These are phyloP conservation scores for Blastomyces gilchristii DNA, from an alignment of 2,329 filamentous ascomycete genomes.

Conservation along the genomic window DNA sequence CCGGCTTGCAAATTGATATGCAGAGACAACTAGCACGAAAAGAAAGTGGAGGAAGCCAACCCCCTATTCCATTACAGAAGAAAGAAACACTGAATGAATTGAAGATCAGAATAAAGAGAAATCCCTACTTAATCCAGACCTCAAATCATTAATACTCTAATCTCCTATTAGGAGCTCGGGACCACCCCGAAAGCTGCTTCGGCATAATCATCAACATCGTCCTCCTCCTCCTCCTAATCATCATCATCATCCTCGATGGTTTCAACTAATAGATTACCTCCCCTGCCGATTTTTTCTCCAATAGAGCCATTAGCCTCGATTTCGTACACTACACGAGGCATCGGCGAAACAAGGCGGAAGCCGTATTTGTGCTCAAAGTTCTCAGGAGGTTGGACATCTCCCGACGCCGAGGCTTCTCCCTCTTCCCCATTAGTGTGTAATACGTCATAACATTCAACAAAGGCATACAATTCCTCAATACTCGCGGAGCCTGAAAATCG, in stretches of 20 bases:
- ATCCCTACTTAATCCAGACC: not conserved
- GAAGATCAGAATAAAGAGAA: not conserved
- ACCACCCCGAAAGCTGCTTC: slow-evolving; percentile 30
- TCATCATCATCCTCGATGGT: slow-evolving; percentile 45
- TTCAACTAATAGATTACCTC: slow-evolving; percentile 85
- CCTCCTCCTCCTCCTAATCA: slow-evolving; percentile 37
- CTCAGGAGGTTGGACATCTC: slow-evolving; percentile 38
- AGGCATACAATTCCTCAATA: slow-evolving; percentile 87
- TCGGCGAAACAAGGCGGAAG: slow-evolving; percentile 76
- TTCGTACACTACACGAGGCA: slow-evolving; percentile 74
- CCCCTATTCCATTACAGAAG: not conserved
- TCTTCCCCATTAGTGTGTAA: slow-evolving; percentile 36
- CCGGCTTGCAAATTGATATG: not conserved
- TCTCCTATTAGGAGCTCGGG: not conserved
- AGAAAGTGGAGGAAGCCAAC: not conserved
- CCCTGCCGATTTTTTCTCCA: slow-evolving; percentile 63
- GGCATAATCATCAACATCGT: slow-evolving; percentile 44
- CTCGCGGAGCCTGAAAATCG: slow-evolving; percentile 61
- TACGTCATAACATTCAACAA: slow-evolving; percentile 79
- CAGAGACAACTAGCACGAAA: not conserved
- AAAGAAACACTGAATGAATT: not conserved
- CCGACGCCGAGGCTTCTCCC: slow-evolving; percentile 13
- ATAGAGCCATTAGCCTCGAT: slow-evolving; percentile 57
- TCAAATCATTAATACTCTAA: not conserved
- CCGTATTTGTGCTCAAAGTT: slow-evolving; percentile 69